Evolutionary conservation across 2,329 filamentous ascomycete genomes (phyloP).

Genomic region (Hymenoscyphus salicellus): DNA sequence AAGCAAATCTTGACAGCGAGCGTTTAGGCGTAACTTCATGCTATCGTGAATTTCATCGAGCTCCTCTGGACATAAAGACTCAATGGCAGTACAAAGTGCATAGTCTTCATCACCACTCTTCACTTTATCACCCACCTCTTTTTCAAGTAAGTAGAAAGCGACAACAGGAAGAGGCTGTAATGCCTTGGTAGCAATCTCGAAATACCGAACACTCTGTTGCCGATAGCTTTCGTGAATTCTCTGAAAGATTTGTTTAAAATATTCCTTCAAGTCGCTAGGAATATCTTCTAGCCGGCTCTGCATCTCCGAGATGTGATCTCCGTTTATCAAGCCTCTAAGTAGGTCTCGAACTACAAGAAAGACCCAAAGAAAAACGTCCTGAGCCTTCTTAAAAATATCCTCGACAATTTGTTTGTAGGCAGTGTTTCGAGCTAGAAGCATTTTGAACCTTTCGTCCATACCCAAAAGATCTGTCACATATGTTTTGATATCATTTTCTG

Average conservation of each 20-base stretch:
- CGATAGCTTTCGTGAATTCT: not conserved
- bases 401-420: not conserved
- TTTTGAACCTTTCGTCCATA: not conserved
- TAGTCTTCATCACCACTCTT: not conserved
- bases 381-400: conserved; percentile 10
- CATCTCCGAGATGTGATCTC: conserved; percentile 23
- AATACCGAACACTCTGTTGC: not conserved
- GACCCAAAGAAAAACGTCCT: conserved; percentile 21
- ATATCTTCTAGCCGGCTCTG: conserved; percentile 20
- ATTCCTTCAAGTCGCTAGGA: conserved; percentile 26
- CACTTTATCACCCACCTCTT: not conserved
- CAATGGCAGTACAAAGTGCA: not conserved
- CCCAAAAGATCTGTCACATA: conserved; percentile 8
- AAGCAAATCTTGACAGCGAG: not conserved
- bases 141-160: not conserved
- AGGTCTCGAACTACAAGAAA: conserved; percentile 14
- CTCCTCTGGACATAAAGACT: not conserved
- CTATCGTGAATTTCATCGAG: not conserved
- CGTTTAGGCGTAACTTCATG: not conserved
- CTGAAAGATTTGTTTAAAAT: conserved; percentile 28
- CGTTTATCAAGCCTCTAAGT: conserved; percentile 6
- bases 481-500: conserved; percentile 12
- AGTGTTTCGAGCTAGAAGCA: not conserved
- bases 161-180: not conserved
- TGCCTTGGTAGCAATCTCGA: not conserved